Conservation (phyloP, 2,329 filamentous ascomycete species). For the Verticillium zaregamsianum region DNA sequence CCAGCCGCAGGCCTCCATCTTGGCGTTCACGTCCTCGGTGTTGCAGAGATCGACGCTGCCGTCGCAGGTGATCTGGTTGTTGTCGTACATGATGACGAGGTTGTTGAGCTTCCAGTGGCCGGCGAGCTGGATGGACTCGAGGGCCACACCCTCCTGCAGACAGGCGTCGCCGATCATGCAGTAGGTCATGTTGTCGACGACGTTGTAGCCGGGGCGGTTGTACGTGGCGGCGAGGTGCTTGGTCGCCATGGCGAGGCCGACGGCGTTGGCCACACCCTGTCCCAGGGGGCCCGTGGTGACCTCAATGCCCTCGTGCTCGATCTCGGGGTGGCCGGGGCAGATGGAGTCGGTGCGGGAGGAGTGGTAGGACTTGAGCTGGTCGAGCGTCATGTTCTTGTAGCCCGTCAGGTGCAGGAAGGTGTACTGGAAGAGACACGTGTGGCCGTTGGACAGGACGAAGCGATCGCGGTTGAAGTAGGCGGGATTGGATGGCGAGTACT, state of each 20-base stretch:
- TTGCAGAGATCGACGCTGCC: slow-evolving; percentile 48
- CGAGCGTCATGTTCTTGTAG: slow-evolving; percentile 45
- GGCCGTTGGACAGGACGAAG: slow-evolving; percentile 55
- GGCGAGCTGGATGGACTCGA: slow-evolving; percentile 50
- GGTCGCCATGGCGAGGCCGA: slow-evolving; percentile 50
- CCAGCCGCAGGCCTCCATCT: slow-evolving; percentile 51
- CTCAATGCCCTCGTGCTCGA: slow-evolving; percentile 50
- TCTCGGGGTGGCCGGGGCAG: slow-evolving; percentile 51
- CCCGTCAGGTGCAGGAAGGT: slow-evolving; percentile 44
- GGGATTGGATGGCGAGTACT: slow-evolving; percentile 47
- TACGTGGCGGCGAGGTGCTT: slow-evolving; percentile 48
- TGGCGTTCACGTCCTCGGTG: slow-evolving; percentile 49
- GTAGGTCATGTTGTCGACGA: slow-evolving; percentile 46
- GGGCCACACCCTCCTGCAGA: slow-evolving; percentile 49
- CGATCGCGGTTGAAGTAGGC: slow-evolving; percentile 55
- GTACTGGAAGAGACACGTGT: slow-evolving; percentile 48
- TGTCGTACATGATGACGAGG: slow-evolving; percentile 51
- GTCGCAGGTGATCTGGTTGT: slow-evolving; percentile 55
- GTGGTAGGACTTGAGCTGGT: slow-evolving; percentile 47
- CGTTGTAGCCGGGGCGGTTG: slow-evolving; percentile 42
- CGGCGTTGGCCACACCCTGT: slow-evolving; percentile 52
- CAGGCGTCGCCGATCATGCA: slow-evolving; percentile 53
- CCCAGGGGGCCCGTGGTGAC: slow-evolving; percentile 54
- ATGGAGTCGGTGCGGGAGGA: slow-evolving; percentile 27
- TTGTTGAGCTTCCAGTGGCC: slow-evolving; percentile 49